Evolutionary conservation across 768 basidiomycete genomes (phyloP).

Genomic region (Candolleomyces aberdarensis): DNA sequence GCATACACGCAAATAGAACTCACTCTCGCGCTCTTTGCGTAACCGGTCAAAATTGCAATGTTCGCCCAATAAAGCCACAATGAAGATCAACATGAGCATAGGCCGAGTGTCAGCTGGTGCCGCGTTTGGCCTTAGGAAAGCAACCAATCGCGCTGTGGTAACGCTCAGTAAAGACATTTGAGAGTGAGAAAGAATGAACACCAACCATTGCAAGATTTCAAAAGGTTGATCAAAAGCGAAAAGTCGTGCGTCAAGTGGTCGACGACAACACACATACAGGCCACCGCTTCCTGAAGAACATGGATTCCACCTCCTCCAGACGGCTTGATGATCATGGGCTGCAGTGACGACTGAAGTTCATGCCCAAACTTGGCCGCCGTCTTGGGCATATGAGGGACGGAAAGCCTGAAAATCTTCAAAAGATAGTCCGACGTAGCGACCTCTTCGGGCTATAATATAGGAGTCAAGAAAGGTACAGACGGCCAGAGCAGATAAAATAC

Average conservation of each 20-base stretch:
- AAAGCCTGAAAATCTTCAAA: conserved; percentile 81
- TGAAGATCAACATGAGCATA: conserved; percentile 73
- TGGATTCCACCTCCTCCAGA: conserved; percentile 56
- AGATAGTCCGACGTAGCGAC: conserved; percentile 81
- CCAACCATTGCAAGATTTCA: conserved; percentile 85
- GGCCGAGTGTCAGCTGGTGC: conserved; percentile 48
- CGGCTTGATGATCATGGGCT: conserved; percentile 92
- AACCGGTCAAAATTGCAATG: conserved; percentile 85
- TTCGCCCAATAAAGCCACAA: conserved; percentile 82
- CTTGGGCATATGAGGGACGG: conserved; percentile 86
- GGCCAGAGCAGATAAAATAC: conserved; percentile 16
- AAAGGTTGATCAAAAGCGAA: conserved; percentile 65
- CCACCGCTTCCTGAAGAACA: conserved; percentile 89
- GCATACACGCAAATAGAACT: conserved; percentile 17
- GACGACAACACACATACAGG: conserved; percentile 86
- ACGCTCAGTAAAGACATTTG: conserved; percentile 36
- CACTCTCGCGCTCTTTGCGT: conserved; percentile 58
- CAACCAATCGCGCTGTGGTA: conserved; percentile 44
- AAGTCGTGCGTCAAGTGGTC: conserved; percentile 87
- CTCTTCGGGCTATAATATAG: conserved; percentile 64
- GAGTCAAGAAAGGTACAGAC: background rate
- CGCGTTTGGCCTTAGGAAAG: conserved; percentile 38
- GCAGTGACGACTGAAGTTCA: conserved; percentile 75
- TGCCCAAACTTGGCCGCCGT: conserved; percentile 86
- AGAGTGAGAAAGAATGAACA: conserved; percentile 2